phyloP scores from a whole-genome alignment of 805 yeast genomes.

The Yueomyces sp. region DNA sequence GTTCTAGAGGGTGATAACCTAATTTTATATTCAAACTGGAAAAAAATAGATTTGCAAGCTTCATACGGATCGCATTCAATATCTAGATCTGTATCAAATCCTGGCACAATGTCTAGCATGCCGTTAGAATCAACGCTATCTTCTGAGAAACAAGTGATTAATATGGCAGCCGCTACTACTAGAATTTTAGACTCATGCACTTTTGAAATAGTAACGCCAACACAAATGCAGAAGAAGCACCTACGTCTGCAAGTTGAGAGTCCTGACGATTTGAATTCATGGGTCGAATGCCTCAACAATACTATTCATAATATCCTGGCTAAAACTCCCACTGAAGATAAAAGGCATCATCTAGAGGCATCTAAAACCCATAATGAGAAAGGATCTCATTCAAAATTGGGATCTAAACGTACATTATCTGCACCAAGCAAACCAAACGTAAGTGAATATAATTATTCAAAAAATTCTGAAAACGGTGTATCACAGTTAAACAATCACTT shows the following conservation, averaged over 20 bases:
- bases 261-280: conserved; percentile 50
- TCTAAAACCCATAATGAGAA: background rate
- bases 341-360: background rate
- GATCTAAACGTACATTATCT: background rate
- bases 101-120: background rate
- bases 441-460: conserved; percentile 1
- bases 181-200: conserved; percentile 23
- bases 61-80: conserved; percentile 29
- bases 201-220: conserved; percentile 63
- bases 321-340: background rate
- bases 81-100: conserved; percentile 35
- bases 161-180: conserved; percentile 52
- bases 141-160: conserved; percentile 22
- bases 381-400: background rate
- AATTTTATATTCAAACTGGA: conserved; percentile 69
- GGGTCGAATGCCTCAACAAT: conserved; percentile 20
- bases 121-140: background rate
- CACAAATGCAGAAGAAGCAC: conserved; percentile 3
- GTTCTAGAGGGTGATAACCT: conserved; percentile 56
- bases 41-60: conserved; percentile 33
- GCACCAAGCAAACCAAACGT: background rate
- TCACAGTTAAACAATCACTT: background rate
- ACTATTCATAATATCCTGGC: background rate
- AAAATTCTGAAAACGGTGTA: background rate
- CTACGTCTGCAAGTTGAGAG: conserved; percentile 50